Base-by-base conservation (phyloP, 306 rosid species). In the Heteromeles arbutifolia region DNA sequence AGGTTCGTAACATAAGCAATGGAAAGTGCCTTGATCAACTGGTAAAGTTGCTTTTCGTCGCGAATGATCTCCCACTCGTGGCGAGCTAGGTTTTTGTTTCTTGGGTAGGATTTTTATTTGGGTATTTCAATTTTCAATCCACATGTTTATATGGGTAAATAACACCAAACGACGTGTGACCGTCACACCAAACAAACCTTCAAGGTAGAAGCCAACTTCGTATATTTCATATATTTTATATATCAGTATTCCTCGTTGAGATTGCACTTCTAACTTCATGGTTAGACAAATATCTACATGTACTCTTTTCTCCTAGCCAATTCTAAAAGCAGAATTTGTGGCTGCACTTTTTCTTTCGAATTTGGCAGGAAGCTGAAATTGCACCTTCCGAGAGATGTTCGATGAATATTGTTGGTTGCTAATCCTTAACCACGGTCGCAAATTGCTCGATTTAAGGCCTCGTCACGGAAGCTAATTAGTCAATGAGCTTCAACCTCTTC, bases 401-500 rank as follows among this genome's bases (percentile, higher is more conserved):
- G 41, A 29, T 29, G 14, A 10, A 3, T 19, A 67, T 7, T 29
- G 67, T 29, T 61, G 65, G 21, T 61, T 63, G 67, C 9, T 28
- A 17, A 63, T 68, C 72, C 26, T 15, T 10, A 11, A 50, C 43
- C 74, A 0, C 43, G 0, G 74, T 50, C 7, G 12, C 62, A 6
- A 28, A 50, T 48, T 44, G 7, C 6, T 70, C 62, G 11, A 62
- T 70, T 45, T 26, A 45, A 26, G 39, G 29, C 59, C 39, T 44
- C 32, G 2, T 24, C 10, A 0, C 1, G 3, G 65, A 31, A 3
- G 6, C 26, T 10, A 25, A 2, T 59, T 69, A 9, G 29, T 62
- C 25, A 68, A 43, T 63, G 77, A 74, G 69, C 61, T 70, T 76
- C 77, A 81, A 65, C 87, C 22, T 75, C 88, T 11, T 73, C 71